Evolutionary conservation across 1,139 yeast species (phyloP), one percentile per base, ranked within the genome.

Genomic region (Candida pseudoviswanathii): DNA sequence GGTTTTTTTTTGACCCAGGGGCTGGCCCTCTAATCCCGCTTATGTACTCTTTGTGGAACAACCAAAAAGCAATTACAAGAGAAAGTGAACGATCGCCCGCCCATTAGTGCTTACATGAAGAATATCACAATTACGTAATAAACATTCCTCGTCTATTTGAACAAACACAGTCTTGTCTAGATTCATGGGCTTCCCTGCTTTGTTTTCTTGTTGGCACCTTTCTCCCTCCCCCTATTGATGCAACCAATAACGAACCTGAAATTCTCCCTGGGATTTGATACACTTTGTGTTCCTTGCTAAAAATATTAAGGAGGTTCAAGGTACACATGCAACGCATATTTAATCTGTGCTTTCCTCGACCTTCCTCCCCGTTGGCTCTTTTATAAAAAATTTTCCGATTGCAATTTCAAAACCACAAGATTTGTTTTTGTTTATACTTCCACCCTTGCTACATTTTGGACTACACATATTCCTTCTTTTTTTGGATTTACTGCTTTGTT

Each of bases 171-270:
- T 32, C 11, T 32, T 32, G 31, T 29, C 11, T 32, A n/a, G 4
- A n/a, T 32, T 32, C 11, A 32, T 21, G 6, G 10, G n/a, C 5
- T 32, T 33, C 22, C 21, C 9, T 11, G 21, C 11, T 32, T 11
- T 7, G 21, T 33, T 33, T 6, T 11, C 21, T 33, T 33, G 37
- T 33, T 16, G 30, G 6, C 9, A 8, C 9, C 21, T 4, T 33
- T 4, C 21, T 33, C 21, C 21, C 11, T 5, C 21, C 21, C 16
- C 7, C 37, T 4, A 16, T 9, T 36, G 24, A 21, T 36, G 40
- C 40, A 36, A 5, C 40, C 27, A 36, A 36, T 36, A 36, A 36
- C 24, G 16, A 37, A 37, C 41, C 16, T 25, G 41, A 25, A 37
- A 37, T 37, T 37, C 21, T 16, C 16, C 16, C 16, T 16, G 16